Conservation (phyloP, 192 early-diverging fungal species). For the Coemansia sp. region DNA sequence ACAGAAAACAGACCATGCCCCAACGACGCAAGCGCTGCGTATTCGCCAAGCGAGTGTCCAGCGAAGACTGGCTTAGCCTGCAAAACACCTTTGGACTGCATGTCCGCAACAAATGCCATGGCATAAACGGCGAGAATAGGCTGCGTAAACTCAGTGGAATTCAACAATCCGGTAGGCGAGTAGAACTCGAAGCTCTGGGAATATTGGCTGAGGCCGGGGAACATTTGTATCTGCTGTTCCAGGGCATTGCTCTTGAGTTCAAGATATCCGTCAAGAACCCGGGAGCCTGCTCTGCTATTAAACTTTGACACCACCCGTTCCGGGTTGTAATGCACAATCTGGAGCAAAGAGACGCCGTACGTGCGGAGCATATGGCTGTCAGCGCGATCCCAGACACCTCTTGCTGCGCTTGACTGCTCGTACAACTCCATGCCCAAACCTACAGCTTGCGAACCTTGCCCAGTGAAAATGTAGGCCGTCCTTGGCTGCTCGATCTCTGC, state of each 20-base stretch:
- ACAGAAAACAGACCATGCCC: constrained; percentile 26
- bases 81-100: constrained; percentile 69
- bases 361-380: constrained; percentile 71
- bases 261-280: constrained; percentile 77
- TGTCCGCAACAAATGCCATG: constrained; percentile 10
- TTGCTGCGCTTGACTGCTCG: constrained; percentile 72
- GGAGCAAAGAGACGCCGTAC: constrained; percentile 86
- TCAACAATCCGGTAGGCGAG: constrained; percentile 10
- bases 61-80: too few species aligned
- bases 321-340: constrained; percentile 87
- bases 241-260: constrained; percentile 55
- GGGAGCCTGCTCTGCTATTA: constrained; percentile 69
- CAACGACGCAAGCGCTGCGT: constrained; percentile 2
- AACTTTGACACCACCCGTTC: constrained; percentile 65
- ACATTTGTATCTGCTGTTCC: neutral
- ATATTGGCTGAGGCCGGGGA: neutral
- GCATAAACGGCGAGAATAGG: constrained; percentile 66
- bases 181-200: neutral
- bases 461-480: too few species aligned
- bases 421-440: constrained; percentile 98
- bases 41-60: constrained; percentile 67
- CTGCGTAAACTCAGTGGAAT: constrained; percentile 36
- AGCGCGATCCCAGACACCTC: too few species aligned
- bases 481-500: too few species aligned
- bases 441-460: too few species aligned